These are phyloP conservation scores for Papilionanthe hybrid DNA, from an alignment of 116 monocot genomes.

Conservation along the genomic window DNA sequence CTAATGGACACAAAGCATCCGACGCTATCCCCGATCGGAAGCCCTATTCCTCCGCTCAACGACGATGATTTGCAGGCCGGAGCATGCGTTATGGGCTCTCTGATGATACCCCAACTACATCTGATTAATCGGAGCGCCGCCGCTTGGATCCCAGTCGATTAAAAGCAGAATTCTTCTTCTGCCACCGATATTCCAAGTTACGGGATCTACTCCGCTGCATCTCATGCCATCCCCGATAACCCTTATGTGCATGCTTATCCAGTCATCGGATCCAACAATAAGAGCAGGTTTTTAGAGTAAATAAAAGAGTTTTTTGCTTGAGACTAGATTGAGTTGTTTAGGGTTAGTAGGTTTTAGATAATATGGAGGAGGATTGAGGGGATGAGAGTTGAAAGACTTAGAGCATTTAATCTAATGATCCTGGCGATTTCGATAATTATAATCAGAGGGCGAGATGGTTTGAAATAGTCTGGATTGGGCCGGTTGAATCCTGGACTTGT, in stretches of 20 bases:
- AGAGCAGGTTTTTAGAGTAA: constrained; percentile 25
- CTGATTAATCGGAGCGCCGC: neutral
- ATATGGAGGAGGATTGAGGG: neutral
- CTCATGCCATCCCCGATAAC: constrained; percentile 14
- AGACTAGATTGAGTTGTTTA: neutral
- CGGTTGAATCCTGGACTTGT: too few relatives aligned
- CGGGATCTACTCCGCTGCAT: neutral
- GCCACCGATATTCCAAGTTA: neutral
- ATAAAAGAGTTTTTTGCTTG: neutral
- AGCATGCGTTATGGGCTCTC: constrained; percentile 6
- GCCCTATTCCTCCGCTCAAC: neutral
- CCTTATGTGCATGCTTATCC: too few relatives aligned
- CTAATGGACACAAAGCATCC: neutral
- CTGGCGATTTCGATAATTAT: too few relatives aligned
- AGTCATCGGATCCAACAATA: constrained; percentile 25
- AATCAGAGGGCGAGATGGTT: too few relatives aligned
- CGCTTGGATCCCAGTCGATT: neutral
- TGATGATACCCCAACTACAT: neutral
- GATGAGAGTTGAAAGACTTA: neutral
- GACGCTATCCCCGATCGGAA: neutral
- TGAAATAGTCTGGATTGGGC: too few relatives aligned
- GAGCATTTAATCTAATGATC: neutral
- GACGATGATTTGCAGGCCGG: neutral
- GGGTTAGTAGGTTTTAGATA: neutral
- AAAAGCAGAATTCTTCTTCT: neutral